Conservation (phyloP, 163 green algal species). For the Chloromonas sp. region DNA sequence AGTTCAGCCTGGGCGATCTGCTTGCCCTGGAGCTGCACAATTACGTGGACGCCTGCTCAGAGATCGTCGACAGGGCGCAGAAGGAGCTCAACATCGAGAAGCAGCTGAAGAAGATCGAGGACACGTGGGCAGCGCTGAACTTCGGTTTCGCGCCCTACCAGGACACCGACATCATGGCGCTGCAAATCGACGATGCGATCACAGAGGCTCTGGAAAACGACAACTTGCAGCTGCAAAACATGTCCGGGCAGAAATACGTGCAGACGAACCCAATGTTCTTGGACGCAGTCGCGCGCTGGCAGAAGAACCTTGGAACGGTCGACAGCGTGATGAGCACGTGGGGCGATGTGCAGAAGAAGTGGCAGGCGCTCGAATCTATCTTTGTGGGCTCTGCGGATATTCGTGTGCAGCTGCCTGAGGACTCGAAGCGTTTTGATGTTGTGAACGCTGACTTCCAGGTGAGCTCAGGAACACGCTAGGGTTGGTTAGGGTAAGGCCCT, state of each 20-base stretch:
- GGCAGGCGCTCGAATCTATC: slow-evolving; percentile 85
- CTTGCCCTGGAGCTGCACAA: slow-evolving; percentile 83
- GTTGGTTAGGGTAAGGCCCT: no score
- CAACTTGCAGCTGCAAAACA: slow-evolving; percentile 84
- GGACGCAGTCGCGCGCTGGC: slow-evolving; percentile 75
- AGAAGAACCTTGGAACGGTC: slow-evolving; percentile 77
- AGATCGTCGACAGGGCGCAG: slow-evolving; percentile 86
- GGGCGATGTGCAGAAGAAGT: slow-evolving; percentile 87
- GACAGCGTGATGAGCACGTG: slow-evolving; percentile 73
- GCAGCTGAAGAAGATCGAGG: slow-evolving; percentile 85
- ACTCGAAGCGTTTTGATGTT: slow-evolving; percentile 76
- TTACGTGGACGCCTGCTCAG: slow-evolving; percentile 76
- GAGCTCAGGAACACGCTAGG: neutral
- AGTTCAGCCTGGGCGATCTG: slow-evolving; percentile 82
- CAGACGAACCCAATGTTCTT: slow-evolving; percentile 82
- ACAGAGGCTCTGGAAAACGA: slow-evolving; percentile 83
- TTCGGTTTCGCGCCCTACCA: slow-evolving; percentile 69
- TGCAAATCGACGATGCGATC: slow-evolving; percentile 53
- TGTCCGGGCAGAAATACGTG: slow-evolving; percentile 83
- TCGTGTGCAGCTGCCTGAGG: slow-evolving; percentile 82
- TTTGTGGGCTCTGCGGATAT: slow-evolving; percentile 87
- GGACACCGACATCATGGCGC: slow-evolving; percentile 60
- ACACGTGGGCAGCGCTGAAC: slow-evolving; percentile 69
- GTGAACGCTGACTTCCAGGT: slow-evolving; percentile 81
- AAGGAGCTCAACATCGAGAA: slow-evolving; percentile 93